These are phyloP conservation scores for Cladosporium sp. DNA, from an alignment of 2,329 filamentous ascomycete genomes.

Conservation along the genomic window DNA sequence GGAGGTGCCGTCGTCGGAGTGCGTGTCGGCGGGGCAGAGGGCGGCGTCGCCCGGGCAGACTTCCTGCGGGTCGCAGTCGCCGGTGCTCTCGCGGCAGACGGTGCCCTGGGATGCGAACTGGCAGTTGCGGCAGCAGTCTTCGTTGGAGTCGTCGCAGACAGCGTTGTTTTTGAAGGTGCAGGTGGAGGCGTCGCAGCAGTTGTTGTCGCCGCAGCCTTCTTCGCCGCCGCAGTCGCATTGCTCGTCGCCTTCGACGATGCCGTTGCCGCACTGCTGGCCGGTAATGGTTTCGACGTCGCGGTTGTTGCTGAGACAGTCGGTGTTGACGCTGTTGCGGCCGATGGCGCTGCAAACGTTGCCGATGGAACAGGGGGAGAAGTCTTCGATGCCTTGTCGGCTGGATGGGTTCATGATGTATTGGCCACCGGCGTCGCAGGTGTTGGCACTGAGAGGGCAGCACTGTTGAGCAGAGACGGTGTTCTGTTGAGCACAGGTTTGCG, in stretches of 20 bases:
- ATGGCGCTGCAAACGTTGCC: conserved; percentile 92
- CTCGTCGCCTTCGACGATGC: conserved; percentile 89
- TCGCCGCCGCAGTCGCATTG: conserved; percentile 91
- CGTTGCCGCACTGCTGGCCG: conserved; percentile 86
- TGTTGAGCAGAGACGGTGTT: conserved; percentile 54
- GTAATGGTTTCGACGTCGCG: conserved; percentile 73
- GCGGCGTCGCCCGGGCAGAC: conserved; percentile 67
- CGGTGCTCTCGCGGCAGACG: conserved; percentile 73
- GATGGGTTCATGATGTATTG: conserved; percentile 95
- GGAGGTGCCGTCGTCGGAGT: conserved; percentile 59
- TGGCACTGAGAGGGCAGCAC: conserved; percentile 72
- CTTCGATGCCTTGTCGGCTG: conserved; percentile 63
- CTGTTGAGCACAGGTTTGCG: conserved; percentile 58
- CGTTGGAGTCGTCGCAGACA: conserved; percentile 77
- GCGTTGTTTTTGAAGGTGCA: conserved; percentile 75
- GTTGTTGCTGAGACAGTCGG: conserved; percentile 76
- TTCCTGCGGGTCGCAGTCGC: conserved; percentile 79
- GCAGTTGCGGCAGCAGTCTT: conserved; percentile 73
- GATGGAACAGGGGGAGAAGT: conserved; percentile 82
- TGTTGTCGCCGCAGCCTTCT: conserved; percentile 63
- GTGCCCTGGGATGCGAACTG: conserved; percentile 60
- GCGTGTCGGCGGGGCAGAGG: conserved; percentile 67
- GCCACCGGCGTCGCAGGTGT: conserved; percentile 67
- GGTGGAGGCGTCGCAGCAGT: conserved; percentile 77
- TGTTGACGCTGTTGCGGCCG: conserved; percentile 67